phyloP scores from a whole-genome alignment of 2,329 filamentous ascomycete genomes.

The Ceratocystis smalleyi region DNA sequence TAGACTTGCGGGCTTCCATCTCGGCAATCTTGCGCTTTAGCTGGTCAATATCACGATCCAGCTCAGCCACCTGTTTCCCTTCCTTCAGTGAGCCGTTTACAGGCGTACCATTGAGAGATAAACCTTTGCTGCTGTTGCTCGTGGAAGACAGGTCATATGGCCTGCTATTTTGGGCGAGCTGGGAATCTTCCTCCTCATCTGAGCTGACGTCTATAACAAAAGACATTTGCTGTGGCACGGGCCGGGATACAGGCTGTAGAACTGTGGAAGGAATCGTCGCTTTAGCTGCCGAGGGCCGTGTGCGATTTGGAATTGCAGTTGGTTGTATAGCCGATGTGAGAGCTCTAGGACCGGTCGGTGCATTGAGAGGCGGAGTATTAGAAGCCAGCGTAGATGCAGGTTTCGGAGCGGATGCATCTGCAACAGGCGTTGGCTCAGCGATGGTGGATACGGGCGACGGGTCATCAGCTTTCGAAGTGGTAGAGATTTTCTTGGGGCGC shows the following conservation, averaged over 20 bases:
- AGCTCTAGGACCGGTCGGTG: constrained; percentile 7
- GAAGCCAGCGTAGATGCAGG: neutral
- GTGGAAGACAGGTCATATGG: constrained; percentile 3
- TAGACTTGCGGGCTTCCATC: constrained; percentile 38
- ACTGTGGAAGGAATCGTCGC: neutral
- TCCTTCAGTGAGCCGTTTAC: neutral
- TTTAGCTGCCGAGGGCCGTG: neutral
- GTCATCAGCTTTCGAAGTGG: neutral
- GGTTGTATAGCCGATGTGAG: neutral
- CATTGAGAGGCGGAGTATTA: neutral
- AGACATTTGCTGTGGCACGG: constrained; percentile 4
- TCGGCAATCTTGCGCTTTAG: constrained; percentile 45
- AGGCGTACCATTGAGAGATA: neutral
- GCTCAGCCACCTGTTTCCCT: constrained; percentile 21
- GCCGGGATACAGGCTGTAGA: constrained; percentile 1
- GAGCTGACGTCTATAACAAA: constrained; percentile 15
- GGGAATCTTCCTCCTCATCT: constrained; percentile 12
- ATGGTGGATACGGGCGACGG: neutral
- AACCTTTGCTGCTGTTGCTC: neutral
- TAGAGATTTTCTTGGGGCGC: constrained; percentile 26
- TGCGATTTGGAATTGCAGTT: neutral
- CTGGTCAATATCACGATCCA: constrained; percentile 41
- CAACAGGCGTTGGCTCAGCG: neutral
- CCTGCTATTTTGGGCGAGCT: constrained; percentile 12
- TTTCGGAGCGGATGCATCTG: neutral